Base-by-base conservation (phyloP, 768 basidiomycete species). In the Phanerodontia chrysosporium region DNA sequence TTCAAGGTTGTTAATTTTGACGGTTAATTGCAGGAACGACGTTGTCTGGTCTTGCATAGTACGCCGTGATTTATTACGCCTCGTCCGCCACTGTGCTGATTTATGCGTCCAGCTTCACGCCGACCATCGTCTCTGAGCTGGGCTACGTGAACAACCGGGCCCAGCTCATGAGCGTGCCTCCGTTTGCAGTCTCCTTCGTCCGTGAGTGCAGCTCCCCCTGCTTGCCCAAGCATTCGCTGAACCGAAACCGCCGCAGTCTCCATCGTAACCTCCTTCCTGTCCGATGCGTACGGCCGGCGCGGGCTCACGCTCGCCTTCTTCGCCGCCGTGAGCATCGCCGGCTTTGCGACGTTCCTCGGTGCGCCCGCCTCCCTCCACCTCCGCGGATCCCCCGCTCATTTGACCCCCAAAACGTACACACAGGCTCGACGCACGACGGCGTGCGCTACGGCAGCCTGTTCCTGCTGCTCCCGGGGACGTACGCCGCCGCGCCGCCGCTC, bases 341-440 rank as follows among this genome's bases (percentile, higher is more conserved):
- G 85, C 0, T 84, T 84, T 65, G 67, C 73, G n/a, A 76, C 84
- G 70, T 85, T 82, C 70, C 73, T 83, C 36, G 76, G 83, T 82
- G 61, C 24, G 77, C 62, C 32, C 35, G 39, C 8, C 18, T 22
- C 1, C 10, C 18, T 35, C 25, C 21, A 25, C 39, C 48, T 28
- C 3, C 39, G 22, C 29, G 22, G 51, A 42, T 42, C 39, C 39
- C 39, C 10, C 18, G 8, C 39, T 42, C 6, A 42, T 42, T 12
- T 57, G 5, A 28, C 22, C 35, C 49, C 25, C 8, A 7, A 8
- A 39, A 16, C 32, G 32, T 13, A 35, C 32, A 35, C 32, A n/a
- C 21, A 51, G 51, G 51, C 29, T 51, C 51, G 2, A 30, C 18
- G 32, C 13, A 51, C 29, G 51, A 51, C 6, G 12, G 10, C 51